phyloP scores from a whole-genome alignment of 257 asterid species.

The Solanum pinnatisectum region DNA sequence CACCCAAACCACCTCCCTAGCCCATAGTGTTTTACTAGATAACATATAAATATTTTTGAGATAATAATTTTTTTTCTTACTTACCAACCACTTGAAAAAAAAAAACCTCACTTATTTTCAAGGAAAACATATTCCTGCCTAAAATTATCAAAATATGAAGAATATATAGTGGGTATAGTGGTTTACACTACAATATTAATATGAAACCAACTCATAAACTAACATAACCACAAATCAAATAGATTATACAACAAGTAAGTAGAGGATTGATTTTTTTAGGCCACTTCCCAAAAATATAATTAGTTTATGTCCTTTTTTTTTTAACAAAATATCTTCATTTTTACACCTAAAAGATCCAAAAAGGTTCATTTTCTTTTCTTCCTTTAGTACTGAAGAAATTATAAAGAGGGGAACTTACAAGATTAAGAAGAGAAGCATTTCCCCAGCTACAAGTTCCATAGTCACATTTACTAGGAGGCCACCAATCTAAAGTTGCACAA shows the following conservation, averaged over 20 bases:
- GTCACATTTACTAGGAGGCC: constrained; percentile 60
- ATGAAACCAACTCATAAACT: neutral
- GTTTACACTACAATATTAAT: neutral
- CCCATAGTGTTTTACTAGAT: neutral
- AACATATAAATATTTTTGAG: neutral
- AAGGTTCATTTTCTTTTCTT: neutral
- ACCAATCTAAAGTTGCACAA: constrained; percentile 58
- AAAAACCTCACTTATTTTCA: neutral
- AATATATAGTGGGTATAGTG: neutral
- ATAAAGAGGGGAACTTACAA: constrained; percentile 23
- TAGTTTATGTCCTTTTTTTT: neutral
- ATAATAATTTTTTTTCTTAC: neutral
- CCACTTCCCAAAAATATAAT: neutral
- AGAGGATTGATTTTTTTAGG: neutral
- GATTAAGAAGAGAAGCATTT: constrained; percentile 55
- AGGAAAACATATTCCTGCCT: neutral
- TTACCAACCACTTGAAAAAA: neutral
- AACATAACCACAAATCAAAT: neutral
- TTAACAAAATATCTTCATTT: no score
- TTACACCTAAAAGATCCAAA: no score
- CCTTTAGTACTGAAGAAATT: neutral
- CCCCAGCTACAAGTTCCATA: constrained; percentile 60
- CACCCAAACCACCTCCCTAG: neutral
- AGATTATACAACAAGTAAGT: neutral
- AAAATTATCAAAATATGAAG: neutral